These are phyloP conservation scores for Talaromyces stipitatus DNA, from an alignment of 495 filamentous ascomycete species.

Conservation along the genomic window DNA sequence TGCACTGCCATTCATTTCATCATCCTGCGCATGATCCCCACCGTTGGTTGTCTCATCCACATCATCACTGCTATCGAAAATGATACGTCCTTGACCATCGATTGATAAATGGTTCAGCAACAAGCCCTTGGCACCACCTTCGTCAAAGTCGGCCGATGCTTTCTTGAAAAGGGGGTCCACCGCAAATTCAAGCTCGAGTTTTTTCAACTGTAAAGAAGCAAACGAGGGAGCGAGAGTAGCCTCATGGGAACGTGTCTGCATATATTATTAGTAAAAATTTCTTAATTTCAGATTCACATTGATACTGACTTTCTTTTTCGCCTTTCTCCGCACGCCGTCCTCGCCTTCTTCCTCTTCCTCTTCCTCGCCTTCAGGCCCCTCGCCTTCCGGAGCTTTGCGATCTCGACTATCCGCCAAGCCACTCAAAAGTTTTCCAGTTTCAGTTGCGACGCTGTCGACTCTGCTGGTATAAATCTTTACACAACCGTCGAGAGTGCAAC, in stretches of 20 bases:
- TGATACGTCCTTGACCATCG: conserved; percentile 82
- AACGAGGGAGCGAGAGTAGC: conserved; percentile 86
- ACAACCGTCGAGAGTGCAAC: conserved; percentile 95
- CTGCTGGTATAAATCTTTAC: conserved; percentile 99
- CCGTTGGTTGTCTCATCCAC: conserved; percentile 53
- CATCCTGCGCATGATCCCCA: conserved; percentile 34
- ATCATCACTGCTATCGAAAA: conserved; percentile 97
- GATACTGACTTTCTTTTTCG: conserved; percentile 56
- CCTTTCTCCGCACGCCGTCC: conserved; percentile 69
- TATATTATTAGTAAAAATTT: conserved; percentile 7
- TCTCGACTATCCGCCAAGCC: conserved; percentile 87
- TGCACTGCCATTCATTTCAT: conserved; percentile 23
- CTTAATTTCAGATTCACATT: neutral
- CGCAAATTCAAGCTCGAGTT: conserved; percentile 93
- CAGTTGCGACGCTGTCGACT: conserved; percentile 96
- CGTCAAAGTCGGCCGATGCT: conserved; percentile 94
- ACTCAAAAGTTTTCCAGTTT: conserved; percentile 92
- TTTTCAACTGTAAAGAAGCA: conserved; percentile 83
- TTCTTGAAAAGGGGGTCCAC: conserved; percentile 99
- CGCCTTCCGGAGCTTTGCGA: conserved; percentile 65
- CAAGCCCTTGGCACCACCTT: conserved; percentile 93
- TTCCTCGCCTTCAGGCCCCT: conserved; percentile 53
- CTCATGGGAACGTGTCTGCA: conserved; percentile 70
- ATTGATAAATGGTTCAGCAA: conserved; percentile 93
- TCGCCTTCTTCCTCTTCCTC: conserved; percentile 79